phyloP scores from a whole-genome alignment of 1,284 basidiomycete species.

The Golubevia sp. region DNA sequence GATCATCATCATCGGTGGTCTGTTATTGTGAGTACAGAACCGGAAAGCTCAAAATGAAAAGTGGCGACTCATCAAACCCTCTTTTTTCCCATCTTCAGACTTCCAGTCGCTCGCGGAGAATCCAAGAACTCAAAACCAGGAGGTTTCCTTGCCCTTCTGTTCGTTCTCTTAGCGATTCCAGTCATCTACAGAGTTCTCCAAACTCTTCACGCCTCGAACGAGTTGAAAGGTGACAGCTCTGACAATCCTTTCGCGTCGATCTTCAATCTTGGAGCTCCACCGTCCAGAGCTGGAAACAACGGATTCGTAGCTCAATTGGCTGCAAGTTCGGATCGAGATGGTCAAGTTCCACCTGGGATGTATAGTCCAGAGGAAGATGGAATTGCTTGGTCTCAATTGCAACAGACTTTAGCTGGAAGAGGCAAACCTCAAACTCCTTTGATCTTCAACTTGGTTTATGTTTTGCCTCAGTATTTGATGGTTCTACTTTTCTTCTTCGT shows the following conservation, averaged over 20 bases:
- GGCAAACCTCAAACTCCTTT: constrained; percentile 27
- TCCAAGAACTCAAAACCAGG: constrained; percentile 21
- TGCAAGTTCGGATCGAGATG: neutral
- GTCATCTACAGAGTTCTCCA: constrained; percentile 27
- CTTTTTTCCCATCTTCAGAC: neutral
- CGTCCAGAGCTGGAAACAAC: constrained; percentile 17
- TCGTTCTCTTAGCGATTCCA: constrained; percentile 26
- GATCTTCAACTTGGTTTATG: constrained; percentile 38
- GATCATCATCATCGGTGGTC: constrained; percentile 28
- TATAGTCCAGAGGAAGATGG: constrained; percentile 26
- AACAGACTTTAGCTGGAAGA: constrained; percentile 28
- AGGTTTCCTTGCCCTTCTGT: constrained; percentile 28
- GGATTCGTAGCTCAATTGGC: constrained; percentile 10
- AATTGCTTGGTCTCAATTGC: constrained; percentile 34
- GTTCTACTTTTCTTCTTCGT: constrained; percentile 38
- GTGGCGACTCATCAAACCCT: too few species aligned
- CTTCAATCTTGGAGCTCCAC: constrained; percentile 21
- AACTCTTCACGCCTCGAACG: constrained; percentile 26
- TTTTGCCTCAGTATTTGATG: constrained; percentile 33
- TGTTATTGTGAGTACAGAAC: constrained; percentile 10
- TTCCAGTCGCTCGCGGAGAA: constrained; percentile 32
- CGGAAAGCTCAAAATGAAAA: too few species aligned
- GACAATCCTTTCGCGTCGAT: constrained; percentile 17
- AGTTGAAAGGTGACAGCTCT: constrained; percentile 18
- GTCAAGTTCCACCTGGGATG: constrained; percentile 24